Percentiles rank a stretch among this genome's conserved stretches.
Conservation (phyloP, 179 eudicot genomes). For the Beta lomatogona region DNA sequence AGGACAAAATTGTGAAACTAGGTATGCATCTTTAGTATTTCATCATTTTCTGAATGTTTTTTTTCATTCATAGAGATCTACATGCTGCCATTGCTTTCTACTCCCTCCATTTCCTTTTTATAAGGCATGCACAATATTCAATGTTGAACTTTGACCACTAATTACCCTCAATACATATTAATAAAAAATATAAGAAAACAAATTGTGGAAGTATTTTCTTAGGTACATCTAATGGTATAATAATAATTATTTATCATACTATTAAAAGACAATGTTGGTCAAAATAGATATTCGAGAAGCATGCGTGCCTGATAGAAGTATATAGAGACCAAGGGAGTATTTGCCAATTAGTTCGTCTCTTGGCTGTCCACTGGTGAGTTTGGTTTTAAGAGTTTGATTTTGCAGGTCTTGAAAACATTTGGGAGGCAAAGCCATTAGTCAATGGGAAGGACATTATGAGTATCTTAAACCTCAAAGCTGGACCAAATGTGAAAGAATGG, state of each 20-base stretch:
- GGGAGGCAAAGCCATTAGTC: slow-evolving; percentile 81
- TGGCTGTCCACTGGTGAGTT: background rate
- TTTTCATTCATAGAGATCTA: background rate
- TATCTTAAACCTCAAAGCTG: slow-evolving; percentile 73
- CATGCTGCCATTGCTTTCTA: background rate
- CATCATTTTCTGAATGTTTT: background rate
- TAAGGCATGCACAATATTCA: no score
- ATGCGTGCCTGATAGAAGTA: no score
- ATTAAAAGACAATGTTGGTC: no score
- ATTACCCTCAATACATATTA: no score
- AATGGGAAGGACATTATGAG: slow-evolving; percentile 85
- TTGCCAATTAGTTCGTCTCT: background rate
- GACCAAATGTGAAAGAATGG: slow-evolving; percentile 74
- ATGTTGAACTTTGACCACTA: no score
- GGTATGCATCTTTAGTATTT: slow-evolving; percentile 37
- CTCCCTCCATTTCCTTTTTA: background rate
- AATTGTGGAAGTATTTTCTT: no score
- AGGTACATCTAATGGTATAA: no score
- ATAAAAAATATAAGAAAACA: no score
- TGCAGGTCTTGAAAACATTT: slow-evolving; percentile 70
- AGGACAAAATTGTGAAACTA: slow-evolving; percentile 46
- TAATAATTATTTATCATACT: no score
- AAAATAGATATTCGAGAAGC: no score
- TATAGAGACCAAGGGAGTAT: no score
- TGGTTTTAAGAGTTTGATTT: slow-evolving; percentile 5